Conservation (phyloP, 2,329 filamentous ascomycete genomes). For the Microthyrium microscopicum region DNA sequence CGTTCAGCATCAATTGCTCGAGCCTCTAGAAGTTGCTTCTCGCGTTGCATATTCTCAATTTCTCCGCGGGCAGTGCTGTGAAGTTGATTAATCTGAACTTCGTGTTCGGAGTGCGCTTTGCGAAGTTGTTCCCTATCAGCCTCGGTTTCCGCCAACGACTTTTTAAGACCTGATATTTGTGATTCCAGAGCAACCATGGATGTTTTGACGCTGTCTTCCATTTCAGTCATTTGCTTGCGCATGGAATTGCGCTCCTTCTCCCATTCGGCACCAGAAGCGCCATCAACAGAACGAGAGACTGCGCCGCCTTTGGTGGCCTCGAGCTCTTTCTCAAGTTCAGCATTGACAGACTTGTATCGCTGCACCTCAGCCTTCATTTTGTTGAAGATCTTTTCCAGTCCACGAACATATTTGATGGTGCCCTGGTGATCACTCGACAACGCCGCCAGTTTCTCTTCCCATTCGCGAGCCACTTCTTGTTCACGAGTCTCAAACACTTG, state of each 20-base stretch:
- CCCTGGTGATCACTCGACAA: slow-evolving; percentile 96
- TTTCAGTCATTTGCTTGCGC: slow-evolving; percentile 47
- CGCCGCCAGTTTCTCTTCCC: slow-evolving; percentile 83
- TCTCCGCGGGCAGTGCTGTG: slow-evolving; percentile 45
- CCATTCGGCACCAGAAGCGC: slow-evolving; percentile 47
- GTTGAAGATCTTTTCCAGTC: slow-evolving; percentile 97
- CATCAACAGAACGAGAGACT: slow-evolving; percentile 15
- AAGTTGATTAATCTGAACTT: slow-evolving; percentile 31
- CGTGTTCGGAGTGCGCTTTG: slow-evolving; percentile 16
- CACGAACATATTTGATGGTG: slow-evolving; percentile 93
- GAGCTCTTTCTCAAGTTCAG: slow-evolving; percentile 68
- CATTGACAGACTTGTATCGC: slow-evolving; percentile 77
- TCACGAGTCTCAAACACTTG: slow-evolving; percentile 59
- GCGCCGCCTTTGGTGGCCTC: too few relatives aligned
- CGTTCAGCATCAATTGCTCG: slow-evolving; percentile 81
- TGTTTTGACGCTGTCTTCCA: slow-evolving; percentile 52
- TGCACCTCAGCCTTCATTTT: slow-evolving; percentile 96
- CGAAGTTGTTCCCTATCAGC: slow-evolving; percentile 44
- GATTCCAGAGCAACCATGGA: slow-evolving; percentile 53
- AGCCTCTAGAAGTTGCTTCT: slow-evolving; percentile 66
- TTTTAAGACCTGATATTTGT: slow-evolving; percentile 50
- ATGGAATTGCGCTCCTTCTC: slow-evolving; percentile 55
- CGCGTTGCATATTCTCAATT: slow-evolving; percentile 64
- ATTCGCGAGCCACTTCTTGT: slow-evolving; percentile 74
- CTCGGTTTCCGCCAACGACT: slow-evolving; percentile 50